Evolutionary conservation across 352 stramenopile species (phyloP), one percentile per base, ranked within the genome.

Genomic region (Phytophthora ramorum): DNA sequence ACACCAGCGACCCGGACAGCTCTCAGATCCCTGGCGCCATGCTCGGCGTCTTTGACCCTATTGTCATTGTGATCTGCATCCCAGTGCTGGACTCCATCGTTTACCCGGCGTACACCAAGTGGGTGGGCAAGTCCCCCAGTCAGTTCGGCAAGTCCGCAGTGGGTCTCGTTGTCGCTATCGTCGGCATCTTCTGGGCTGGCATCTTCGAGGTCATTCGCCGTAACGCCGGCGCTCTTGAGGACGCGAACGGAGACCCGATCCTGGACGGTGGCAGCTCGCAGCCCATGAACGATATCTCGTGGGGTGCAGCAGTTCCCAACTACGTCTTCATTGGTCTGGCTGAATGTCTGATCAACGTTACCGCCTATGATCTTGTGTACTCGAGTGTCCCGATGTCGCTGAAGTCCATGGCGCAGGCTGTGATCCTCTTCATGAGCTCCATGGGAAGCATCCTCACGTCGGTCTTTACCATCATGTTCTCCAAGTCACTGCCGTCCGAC

Each of bases 331-430:
- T 32, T 32, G 28, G 3, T 32, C 28, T 32, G 28, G 79, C 73
- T n/a, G 76, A 89, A 50, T 87, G 74, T 58, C 48, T 91, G 41
- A 83, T 89, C 66, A 88, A 88, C 63, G 78, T 91, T 9, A 87
- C 82, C 14, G 47, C 76, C 0, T 89, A 79, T 65, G 82, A 89
- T 13, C 63, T 89, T 7, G 81, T 85, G 58, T 90, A 92, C 77
- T 78, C 69, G 7, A 63, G 54, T 6, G 83, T 91, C 10, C 80
- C 83, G 12, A 62, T 84, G 41, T 76, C 65, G 14, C 67, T 89
- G 43, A 87, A 88, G 70, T 85, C 72, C 46, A 79, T 69, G 55
- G 72, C 57, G 3, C 70, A 81, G 32, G 72, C 77, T 4, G 63
- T 85, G 12, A 78, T 80, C 40, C 38, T 81, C 46, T 80, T 86